These are phyloP conservation scores for Yamadazyma blattariae DNA, from an alignment of 1,139 yeast species.

Conservation along the genomic window DNA sequence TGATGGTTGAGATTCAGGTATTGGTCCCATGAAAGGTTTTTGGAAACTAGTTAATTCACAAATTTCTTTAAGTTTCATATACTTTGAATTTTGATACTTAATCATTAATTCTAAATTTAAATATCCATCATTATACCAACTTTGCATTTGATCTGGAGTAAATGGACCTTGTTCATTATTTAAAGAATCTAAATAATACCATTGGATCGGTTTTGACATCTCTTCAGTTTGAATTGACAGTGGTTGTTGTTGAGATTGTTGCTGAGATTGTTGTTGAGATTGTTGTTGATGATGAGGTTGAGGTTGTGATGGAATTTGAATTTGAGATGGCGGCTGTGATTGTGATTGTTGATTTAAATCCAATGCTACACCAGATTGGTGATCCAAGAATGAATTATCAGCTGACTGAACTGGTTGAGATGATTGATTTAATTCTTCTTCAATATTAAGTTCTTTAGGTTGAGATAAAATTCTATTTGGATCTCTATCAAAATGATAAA, in stretches of 20 bases:
- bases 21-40: slow-evolving; percentile 63
- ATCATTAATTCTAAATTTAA: slow-evolving; percentile 54
- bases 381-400: too few relatives aligned
- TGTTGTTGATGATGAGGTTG: neutral
- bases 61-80: slow-evolving; percentile 43
- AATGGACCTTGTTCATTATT: slow-evolving; percentile 83
- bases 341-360: neutral
- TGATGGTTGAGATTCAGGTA: too few relatives aligned
- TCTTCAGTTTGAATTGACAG: neutral
- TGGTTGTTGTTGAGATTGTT: neutral
- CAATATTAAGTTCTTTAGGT: too few relatives aligned
- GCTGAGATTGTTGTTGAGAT: neutral
- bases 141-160: slow-evolving; percentile 71
- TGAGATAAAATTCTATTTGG: neutral
- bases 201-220: slow-evolving; percentile 22
- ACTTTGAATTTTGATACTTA: slow-evolving; percentile 51
- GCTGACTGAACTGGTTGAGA: neutral
- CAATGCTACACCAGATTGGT: too few relatives aligned
- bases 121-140: slow-evolving; percentile 68
- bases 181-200: slow-evolving; percentile 73
- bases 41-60: slow-evolving; percentile 43
- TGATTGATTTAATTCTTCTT: neutral
- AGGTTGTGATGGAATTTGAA: neutral
- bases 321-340: neutral
- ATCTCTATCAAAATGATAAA: slow-evolving; percentile 1